Evolutionary conservation across 2,329 filamentous ascomycete genomes (phyloP).

Genomic region (Aspergillus viridinutans): DNA sequence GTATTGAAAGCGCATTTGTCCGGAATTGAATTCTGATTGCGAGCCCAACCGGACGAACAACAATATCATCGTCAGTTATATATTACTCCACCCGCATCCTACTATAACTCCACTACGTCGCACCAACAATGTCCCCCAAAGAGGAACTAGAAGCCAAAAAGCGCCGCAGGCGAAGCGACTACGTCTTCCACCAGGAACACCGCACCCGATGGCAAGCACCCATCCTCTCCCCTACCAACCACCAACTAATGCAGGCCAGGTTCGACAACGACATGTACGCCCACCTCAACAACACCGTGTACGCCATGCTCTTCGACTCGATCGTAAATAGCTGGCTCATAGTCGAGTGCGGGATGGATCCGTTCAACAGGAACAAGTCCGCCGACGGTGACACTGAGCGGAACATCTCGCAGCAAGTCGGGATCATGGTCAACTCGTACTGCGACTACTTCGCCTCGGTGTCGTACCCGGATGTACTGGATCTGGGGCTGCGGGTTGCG

Average conservation of each 20-base stretch:
- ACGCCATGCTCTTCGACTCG: slow-evolving; percentile 84
- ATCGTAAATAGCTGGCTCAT: slow-evolving; percentile 88
- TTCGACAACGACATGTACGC: slow-evolving; percentile 93
- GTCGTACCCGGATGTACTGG: slow-evolving; percentile 74
- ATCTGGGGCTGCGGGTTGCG: slow-evolving; percentile 76
- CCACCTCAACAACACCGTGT: slow-evolving; percentile 88
- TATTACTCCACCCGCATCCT: no score
- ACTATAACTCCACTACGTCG: no score
- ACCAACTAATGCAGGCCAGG: slow-evolving; percentile 45
- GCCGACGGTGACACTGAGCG: background rate
- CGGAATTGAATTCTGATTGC: no score
- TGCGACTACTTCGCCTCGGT: slow-evolving; percentile 81
- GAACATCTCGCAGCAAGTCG: slow-evolving; percentile 54
- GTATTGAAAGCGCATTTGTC: no score
- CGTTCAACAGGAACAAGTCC: slow-evolving; percentile 51
- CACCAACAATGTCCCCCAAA: slow-evolving; percentile 20
- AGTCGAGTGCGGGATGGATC: slow-evolving; percentile 67
- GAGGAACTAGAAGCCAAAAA: slow-evolving; percentile 50
- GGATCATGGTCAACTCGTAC: slow-evolving; percentile 78
- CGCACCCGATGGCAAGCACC: slow-evolving; percentile 70
- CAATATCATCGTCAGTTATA: no score
- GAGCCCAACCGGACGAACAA: no score
- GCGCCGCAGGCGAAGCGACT: slow-evolving; percentile 63
- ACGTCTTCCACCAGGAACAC: slow-evolving; percentile 74
- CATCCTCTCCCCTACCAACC: slow-evolving; percentile 6